These are phyloP conservation scores for Suillus occidentalis DNA, from an alignment of 768 basidiomycete species.

Conservation along the genomic window DNA sequence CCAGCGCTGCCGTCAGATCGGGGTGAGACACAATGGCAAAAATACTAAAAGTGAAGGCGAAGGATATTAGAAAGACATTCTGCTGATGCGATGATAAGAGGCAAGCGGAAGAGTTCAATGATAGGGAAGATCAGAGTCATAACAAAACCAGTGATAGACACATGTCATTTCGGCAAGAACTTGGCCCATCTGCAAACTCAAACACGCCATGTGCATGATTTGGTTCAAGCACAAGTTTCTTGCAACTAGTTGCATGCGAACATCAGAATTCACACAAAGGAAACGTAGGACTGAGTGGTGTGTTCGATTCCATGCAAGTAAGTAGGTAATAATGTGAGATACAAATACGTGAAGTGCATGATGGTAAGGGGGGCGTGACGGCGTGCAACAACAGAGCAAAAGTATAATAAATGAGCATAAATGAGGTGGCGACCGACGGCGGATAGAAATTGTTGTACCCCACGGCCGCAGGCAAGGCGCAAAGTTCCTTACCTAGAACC, in stretches of 20 bases:
- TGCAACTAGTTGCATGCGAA: not conserved
- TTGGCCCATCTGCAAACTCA: too few relatives aligned
- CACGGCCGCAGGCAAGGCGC: not conserved
- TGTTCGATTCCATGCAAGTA: conserved; percentile 4
- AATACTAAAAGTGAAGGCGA: not conserved
- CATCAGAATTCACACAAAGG: not conserved
- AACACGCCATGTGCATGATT: too few relatives aligned
- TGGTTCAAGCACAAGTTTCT: too few relatives aligned
- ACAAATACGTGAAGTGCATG: conserved; percentile 11
- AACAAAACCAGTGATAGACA: too few relatives aligned
- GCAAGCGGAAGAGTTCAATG: not conserved
- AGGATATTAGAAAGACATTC: not conserved
- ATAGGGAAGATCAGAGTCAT: not conserved
- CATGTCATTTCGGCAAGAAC: too few relatives aligned
- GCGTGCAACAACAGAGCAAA: conserved; percentile 12
- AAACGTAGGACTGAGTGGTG: conserved; percentile 1
- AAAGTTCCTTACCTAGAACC: conserved; percentile 39
- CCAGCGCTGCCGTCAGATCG: not conserved
- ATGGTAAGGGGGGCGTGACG: conserved; percentile 12
- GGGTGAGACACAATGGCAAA: not conserved
- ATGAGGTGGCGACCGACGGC: not conserved
- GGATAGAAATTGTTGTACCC: not conserved
- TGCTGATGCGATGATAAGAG: too few relatives aligned
- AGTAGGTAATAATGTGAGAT: conserved; percentile 1
- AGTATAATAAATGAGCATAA: conserved; percentile 14